phyloP scores from a whole-genome alignment of 345 rosid species.

The Eucalyptus microcorys region DNA sequence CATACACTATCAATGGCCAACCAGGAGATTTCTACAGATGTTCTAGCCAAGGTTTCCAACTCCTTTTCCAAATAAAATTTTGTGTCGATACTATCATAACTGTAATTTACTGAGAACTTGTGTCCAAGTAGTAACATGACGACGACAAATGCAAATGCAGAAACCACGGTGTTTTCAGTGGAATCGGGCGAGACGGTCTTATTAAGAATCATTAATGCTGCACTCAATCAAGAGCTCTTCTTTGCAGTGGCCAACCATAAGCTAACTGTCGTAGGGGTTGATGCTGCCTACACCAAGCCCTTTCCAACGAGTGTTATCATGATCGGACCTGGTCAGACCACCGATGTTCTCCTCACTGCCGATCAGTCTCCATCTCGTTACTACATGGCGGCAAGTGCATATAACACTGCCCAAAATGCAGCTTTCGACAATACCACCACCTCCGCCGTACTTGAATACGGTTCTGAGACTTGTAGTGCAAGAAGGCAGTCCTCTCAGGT shows the following conservation, averaged over 20 bases:
- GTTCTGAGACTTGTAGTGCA: slow-evolving; percentile 24
- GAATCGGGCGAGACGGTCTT: slow-evolving; percentile 38
- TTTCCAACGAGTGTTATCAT: slow-evolving; percentile 40
- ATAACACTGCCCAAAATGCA: slow-evolving; percentile 28
- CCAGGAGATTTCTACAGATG: slow-evolving; percentile 84
- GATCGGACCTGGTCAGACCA: slow-evolving; percentile 78
- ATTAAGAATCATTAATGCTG: slow-evolving; percentile 56
- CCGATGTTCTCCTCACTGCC: slow-evolving; percentile 51
- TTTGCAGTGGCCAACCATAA: slow-evolving; percentile 52
- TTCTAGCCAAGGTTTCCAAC: slow-evolving; percentile 38
- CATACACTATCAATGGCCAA: slow-evolving; percentile 80
- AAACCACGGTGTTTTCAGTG: slow-evolving; percentile 34
- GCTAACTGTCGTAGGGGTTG: slow-evolving; percentile 49
- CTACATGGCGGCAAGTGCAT: slow-evolving; percentile 68
- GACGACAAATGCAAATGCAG: slow-evolving; percentile 5
- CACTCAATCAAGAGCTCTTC: slow-evolving; percentile 55
- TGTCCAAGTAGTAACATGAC: not conserved
- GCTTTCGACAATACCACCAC: slow-evolving; percentile 71
- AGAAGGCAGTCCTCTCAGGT: slow-evolving; percentile 32
- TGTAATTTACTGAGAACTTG: not conserved
- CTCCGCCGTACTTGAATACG: slow-evolving; percentile 57
- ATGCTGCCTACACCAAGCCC: slow-evolving; percentile 56
- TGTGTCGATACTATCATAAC: not conserved
- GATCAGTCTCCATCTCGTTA: slow-evolving; percentile 51
- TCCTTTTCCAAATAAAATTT: not conserved